A percentile compares a stretch with the other conserved stretches of the same genome.
phyloP scores from a whole-genome alignment of 140 eudicot genomes.

The Senecio squalidus region DNA sequence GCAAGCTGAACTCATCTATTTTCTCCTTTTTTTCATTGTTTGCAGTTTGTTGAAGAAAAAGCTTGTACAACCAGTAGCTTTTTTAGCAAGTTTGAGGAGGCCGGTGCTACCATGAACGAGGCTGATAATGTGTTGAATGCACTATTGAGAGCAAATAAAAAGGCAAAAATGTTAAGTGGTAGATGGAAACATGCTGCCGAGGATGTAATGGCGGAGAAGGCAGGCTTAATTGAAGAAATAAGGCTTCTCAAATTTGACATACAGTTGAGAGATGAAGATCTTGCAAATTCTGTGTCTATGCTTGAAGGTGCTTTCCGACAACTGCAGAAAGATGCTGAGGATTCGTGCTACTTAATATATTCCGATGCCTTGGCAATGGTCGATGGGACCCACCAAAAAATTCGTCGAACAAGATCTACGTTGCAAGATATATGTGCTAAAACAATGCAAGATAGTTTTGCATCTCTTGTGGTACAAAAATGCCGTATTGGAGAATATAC shows the following conservation, averaged over 20 bases:
- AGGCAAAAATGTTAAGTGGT: conserved; percentile 39
- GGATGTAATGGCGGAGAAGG: conserved; percentile 52
- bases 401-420: conserved; percentile 41
- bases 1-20: background rate
- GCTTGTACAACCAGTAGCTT: conserved; percentile 31
- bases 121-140: conserved; percentile 65
- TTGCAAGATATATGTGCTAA: conserved; percentile 46
- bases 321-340: conserved; percentile 55
- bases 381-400: conserved; percentile 26
- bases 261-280: conserved; percentile 36
- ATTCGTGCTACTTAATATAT: conserved; percentile 36
- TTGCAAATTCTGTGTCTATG: conserved; percentile 26
- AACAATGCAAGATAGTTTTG: conserved; percentile 41
- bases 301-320: conserved; percentile 53
- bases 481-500: conserved; percentile 39
- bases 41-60: conserved; percentile 41
- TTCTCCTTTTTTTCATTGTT: conserved; percentile 4
- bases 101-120: conserved; percentile 61
- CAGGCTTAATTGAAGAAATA: conserved; percentile 47
- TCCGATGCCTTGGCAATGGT: conserved; percentile 43
- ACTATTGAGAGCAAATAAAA: conserved; percentile 45
- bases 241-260: conserved; percentile 42
- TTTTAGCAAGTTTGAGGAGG: conserved; percentile 57
- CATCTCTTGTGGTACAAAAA: conserved; percentile 45
- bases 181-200: conserved; percentile 65